Evolutionary conservation across 148 eudicot genomes (phyloP).

Genomic region (Dianthus caryophyllus): DNA sequence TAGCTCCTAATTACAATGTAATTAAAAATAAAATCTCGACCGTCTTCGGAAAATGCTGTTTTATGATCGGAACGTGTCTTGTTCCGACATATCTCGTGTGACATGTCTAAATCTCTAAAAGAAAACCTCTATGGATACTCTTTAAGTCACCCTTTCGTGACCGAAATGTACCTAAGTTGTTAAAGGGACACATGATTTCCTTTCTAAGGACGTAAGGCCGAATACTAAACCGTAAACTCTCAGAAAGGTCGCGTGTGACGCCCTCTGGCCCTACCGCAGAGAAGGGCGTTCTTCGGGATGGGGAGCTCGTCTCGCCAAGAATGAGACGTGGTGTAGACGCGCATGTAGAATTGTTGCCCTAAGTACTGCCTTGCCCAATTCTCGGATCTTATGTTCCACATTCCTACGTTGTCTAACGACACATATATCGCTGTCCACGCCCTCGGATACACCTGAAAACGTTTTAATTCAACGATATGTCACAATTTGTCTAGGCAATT

Average conservation of each 20-base stretch:
- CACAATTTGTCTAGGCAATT: too few species aligned
- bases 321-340: constrained; percentile 54
- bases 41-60: neutral
- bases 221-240: neutral
- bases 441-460: constrained; percentile 70
- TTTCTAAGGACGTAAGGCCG: too few species aligned
- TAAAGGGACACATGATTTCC: neutral
- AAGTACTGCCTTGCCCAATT: constrained; percentile 82
- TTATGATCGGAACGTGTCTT: neutral
- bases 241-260: constrained; percentile 68
- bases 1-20: constrained; percentile 21
- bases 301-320: constrained; percentile 78
- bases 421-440: constrained; percentile 87
- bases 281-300: constrained; percentile 84
- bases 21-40: constrained; percentile 1
- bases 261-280: constrained; percentile 77
- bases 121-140: constrained; percentile 11
- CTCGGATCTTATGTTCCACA: constrained; percentile 95
- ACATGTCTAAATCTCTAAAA: constrained; percentile 15
- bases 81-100: constrained; percentile 6
- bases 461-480: neutral
- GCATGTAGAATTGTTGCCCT: constrained; percentile 86
- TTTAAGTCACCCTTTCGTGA: constrained; percentile 67
- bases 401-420: constrained; percentile 80
- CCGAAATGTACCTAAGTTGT: constrained; percentile 5